Percentiles rank a stretch among this genome's conserved stretches.
These are phyloP conservation scores for Peziza echinospora DNA, from an alignment of 495 filamentous ascomycete species.

Conservation along the genomic window DNA sequence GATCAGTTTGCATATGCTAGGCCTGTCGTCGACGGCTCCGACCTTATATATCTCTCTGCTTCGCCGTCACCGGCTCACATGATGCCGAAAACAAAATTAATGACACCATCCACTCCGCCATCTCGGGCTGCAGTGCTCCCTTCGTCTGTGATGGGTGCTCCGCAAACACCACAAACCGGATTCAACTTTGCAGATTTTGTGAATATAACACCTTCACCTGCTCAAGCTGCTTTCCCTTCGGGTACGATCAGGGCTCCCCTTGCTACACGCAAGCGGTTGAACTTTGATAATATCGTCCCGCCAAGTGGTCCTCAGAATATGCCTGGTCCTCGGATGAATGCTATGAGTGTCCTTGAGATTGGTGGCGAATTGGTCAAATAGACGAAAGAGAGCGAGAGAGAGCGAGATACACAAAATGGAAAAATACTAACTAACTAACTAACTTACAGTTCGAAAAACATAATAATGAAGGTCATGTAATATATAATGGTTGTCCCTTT, in stretches of 20 bases:
- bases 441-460: neutral
- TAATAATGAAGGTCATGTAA: neutral
- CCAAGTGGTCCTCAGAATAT: conserved; percentile 18
- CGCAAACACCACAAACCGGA: conserved; percentile 34
- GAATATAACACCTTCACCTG: conserved; percentile 88
- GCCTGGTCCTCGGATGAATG: conserved; percentile 10
- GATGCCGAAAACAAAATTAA: conserved; percentile 8
- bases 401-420: too few species aligned
- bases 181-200: conserved; percentile 97
- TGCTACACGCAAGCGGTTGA: conserved; percentile 31
- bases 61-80: conserved; percentile 62
- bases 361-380: conserved; percentile 30
- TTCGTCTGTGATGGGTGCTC: conserved; percentile 77
- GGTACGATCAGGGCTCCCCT: conserved; percentile 33
- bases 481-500: neutral
- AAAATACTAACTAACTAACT: neutral
- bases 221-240: conserved; percentile 55
- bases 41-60: conserved; percentile 77
- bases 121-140: conserved; percentile 44
- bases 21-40: conserved; percentile 43
- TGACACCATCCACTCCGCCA: conserved; percentile 32
- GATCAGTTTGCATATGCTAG: too few species aligned
- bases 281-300: conserved; percentile 38
- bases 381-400: too few species aligned
- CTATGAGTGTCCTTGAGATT: conserved; percentile 31